These are phyloP conservation scores for Glycine tomentella DNA, from an alignment of 306 rosid genomes.

Conservation along the genomic window DNA sequence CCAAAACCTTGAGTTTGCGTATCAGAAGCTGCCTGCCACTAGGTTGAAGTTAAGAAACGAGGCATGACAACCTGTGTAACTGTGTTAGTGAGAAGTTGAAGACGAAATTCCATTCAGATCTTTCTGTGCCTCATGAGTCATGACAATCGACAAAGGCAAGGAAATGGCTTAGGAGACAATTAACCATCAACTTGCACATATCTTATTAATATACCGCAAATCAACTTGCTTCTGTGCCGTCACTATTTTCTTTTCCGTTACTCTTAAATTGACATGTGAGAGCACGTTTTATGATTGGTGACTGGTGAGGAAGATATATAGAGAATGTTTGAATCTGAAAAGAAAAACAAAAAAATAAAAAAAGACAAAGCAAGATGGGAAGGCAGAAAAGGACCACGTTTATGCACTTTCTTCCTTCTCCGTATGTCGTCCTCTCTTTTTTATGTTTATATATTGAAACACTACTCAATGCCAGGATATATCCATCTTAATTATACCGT, in stretches of 20 bases:
- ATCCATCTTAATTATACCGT: no score
- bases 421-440: constrained; percentile 9
- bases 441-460: no score
- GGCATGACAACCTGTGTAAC: constrained; percentile 41
- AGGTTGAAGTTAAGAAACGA: constrained; percentile 42
- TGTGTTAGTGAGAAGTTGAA: constrained; percentile 46
- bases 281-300: constrained; percentile 46
- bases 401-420: constrained; percentile 7
- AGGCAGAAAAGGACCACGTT: constrained; percentile 43
- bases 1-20: constrained; percentile 44
- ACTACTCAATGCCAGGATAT: no score
- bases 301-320: neutral
- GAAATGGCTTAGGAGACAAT: constrained; percentile 41
- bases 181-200: constrained; percentile 43
- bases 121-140: constrained; percentile 40
- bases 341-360: neutral
- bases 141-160: constrained; percentile 22
- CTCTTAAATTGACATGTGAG: constrained; percentile 54
- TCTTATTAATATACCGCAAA: neutral
- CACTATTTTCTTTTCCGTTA: neutral
- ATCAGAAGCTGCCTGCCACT: constrained; percentile 59
- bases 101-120: constrained; percentile 55
- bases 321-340: constrained; percentile 12
- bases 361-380: neutral
- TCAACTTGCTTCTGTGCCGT: constrained; percentile 32